Conservation (phyloP, 768 basidiomycete genomes). For the Podaxis pistillaris region DNA sequence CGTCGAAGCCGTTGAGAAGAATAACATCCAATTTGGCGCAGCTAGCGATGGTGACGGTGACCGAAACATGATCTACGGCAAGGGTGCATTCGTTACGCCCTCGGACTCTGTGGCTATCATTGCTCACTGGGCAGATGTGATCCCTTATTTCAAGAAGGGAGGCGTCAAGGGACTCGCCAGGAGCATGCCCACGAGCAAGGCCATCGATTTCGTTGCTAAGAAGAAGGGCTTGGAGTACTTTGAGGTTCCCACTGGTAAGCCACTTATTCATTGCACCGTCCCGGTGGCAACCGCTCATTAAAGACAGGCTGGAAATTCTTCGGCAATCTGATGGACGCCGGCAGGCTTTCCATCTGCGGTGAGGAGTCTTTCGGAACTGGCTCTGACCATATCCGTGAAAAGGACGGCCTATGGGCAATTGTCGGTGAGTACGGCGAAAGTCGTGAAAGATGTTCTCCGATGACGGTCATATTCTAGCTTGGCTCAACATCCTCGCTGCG, state of each 20-base stretch:
- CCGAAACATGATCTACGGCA: constrained; percentile 99
- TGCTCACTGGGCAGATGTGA: constrained; percentile 91
- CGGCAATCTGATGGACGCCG: constrained; percentile 99
- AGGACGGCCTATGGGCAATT: constrained; percentile 98
- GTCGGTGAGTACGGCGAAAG: constrained; percentile 57
- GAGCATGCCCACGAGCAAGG: constrained; percentile 97
- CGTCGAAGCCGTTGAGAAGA: constrained; percentile 87
- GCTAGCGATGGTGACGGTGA: constrained; percentile 98
- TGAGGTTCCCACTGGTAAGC: constrained; percentile 91
- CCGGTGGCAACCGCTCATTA: neutral
- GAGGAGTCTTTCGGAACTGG: constrained; percentile 99
- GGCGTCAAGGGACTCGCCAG: constrained; percentile 96
- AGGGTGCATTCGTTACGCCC: constrained; percentile 96
- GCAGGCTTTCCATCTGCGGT: constrained; percentile 95
- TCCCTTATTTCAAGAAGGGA: constrained; percentile 88
- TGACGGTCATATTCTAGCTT: constrained; percentile 51
- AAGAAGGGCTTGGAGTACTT: constrained; percentile 91
- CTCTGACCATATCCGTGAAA: constrained; percentile 99
- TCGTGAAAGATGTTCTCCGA: neutral
- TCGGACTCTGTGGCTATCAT: constrained; percentile 98
- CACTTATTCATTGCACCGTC: too few species aligned
- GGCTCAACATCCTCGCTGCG: constrained; percentile 95
- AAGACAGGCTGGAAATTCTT: constrained; percentile 97
- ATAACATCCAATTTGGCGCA: constrained; percentile 88
- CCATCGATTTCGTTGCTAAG: constrained; percentile 94